Evolutionary conservation across 2,329 filamentous ascomycete species (phyloP), one percentile per base, ranked within the genome.

Genomic region (Rhinocladiella similis): DNA sequence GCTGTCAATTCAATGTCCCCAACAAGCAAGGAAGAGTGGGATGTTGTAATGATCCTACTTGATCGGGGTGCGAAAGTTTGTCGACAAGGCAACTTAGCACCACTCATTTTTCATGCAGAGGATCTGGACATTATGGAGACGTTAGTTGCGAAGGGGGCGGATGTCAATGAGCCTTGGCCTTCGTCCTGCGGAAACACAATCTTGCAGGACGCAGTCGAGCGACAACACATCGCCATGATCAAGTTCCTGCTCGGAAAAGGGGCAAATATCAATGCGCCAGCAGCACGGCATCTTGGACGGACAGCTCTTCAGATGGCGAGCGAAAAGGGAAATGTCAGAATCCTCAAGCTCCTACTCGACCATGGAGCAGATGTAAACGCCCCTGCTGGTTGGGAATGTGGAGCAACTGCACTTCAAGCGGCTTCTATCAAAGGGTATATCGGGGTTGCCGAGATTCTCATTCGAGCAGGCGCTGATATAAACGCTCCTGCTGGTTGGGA

Each of bases 201-300:
- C 19, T 59, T 72, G 12, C 63, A 68, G 54, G 66, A 55, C 10
- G 71, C 71, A 29, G 67, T 67, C 0, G 64, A 65, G 41, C 33
- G 39, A 33, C 46, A 43, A 38, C 6, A 57, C 18, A 1, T 50
- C 20, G 18, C 57, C 18, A 16, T 54, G 16, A 38, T 62, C 20
- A 48, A 56, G 16, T 33, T 62, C 12, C 60, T 69, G 5, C 55
- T 69, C 16, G 53, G 61, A 47, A 51, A 53, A 10, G 65, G 61
- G 18, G 66, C 64, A 12, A 62, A 69, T 59, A 57, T 67, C 33
- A 68, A 68, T 53, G 61, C 57, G 19, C 55, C 55, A 13, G 43
- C 51, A n/a, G 51, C 45, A 13, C 16, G 5, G 19, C 12, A 6
- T n/a, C 5, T 5, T 47, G 51, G 51, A 10, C 41, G 41, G 16